Base-by-base conservation (phyloP, 129 eudicot species). In the Centella asiatica region DNA sequence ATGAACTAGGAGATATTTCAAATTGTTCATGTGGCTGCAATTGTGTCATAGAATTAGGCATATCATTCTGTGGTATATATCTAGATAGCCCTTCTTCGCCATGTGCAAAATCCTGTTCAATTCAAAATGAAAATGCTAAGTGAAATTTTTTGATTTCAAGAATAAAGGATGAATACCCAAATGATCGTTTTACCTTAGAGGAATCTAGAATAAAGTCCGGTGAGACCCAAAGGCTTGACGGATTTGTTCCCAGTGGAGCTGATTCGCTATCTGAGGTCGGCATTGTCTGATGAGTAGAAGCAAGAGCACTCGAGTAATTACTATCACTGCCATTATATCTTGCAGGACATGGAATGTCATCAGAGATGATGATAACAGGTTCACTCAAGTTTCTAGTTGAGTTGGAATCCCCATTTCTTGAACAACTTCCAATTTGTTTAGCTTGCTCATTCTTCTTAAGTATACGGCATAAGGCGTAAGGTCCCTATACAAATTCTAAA, bases 171-270 rank as follows among this genome's bases (percentile, higher is more conserved):
- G 11, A 33, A 25, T 22, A 6, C 9, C 39, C 32, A 37, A 51
- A 28, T 49, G 18, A 56, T n/a, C 3, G 2, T 56, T 34, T 15
- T 19, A 87, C 95, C 95, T 84, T 83, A 0, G 92, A 87, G 28
- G 95, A 84, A 72, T 87, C 95, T 65, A 87, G 95, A 74, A 87
- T 84, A 32, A 83, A 68, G 58, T 81, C 72, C 5, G 92, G 83
- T 9, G 95, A 83, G 54, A 84, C 76, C 88, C 84, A 87, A 60
- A 75, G 77, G 63, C 71, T 87, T 25, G 80, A 65, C 57, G 79
- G 53, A 44, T 63, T 70, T 17, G 52, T 49, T 6, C 17, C 66
- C 67, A 75, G 31, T 37, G 85, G 70, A 64, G 81, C 57, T 37
- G 77, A 70, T 68, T 80, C 81, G 28, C 45, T 71, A 31, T 83